Percentiles rank a stretch among this genome's conserved stretches.
phyloP scores from a whole-genome alignment of 148 eudicot genomes.

The Hydrangea macrophylla region DNA sequence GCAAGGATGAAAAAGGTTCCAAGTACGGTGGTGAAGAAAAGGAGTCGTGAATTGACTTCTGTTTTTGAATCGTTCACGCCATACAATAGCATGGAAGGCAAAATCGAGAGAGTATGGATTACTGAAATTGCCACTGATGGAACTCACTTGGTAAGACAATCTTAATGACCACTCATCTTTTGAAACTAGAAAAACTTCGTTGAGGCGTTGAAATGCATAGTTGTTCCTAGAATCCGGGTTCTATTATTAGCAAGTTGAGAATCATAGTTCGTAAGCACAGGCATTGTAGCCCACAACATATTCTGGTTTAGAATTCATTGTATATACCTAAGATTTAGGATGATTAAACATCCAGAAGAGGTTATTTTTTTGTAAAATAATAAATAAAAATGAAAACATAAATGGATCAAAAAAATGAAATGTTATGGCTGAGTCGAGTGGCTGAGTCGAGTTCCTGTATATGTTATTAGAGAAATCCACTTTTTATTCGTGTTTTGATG shows the following conservation, averaged over 20 bases:
- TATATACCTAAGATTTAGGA: background rate
- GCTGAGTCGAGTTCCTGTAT: background rate
- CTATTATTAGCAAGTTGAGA: background rate
- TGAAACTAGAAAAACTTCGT: background rate
- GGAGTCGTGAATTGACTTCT: conserved; percentile 87
- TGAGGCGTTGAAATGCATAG: too few species aligned
- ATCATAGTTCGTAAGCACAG: background rate
- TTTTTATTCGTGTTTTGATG: background rate
- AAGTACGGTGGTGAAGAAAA: conserved; percentile 78
- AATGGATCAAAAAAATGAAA: background rate
- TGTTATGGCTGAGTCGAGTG: background rate
- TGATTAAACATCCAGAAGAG: too few species aligned
- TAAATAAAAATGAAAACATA: too few species aligned
- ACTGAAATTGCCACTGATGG: conserved; percentile 90
- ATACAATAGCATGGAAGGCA: conserved; percentile 85
- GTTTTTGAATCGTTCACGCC: conserved; percentile 91
- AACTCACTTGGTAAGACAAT: conserved; percentile 64
- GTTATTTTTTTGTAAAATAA: too few species aligned
- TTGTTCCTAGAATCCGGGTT: too few species aligned
- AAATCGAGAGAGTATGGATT: conserved; percentile 81
- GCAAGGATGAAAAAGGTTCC: conserved; percentile 98
- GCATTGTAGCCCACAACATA: background rate
- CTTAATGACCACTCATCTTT: background rate
- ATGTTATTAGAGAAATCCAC: too few species aligned
- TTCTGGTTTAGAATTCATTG: background rate